Evolutionary conservation across 2,329 filamentous ascomycete genomes (phyloP).

Genomic region (Paraphoma sp.): DNA sequence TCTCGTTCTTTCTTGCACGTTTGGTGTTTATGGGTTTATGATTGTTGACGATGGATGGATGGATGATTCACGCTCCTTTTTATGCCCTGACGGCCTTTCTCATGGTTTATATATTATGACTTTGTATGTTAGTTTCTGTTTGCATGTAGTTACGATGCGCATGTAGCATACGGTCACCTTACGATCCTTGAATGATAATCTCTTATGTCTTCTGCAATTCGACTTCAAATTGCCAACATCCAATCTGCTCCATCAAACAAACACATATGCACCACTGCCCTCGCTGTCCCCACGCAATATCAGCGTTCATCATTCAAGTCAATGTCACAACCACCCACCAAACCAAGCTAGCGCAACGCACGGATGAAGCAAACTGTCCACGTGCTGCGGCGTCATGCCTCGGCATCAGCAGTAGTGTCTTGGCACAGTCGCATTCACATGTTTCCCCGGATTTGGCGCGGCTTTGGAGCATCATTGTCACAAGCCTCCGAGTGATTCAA

Average conservation of each 20-base stretch:
- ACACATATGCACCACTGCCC: too few species aligned
- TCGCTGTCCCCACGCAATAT: too few species aligned
- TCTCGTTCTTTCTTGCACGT: slow-evolving; percentile 10
- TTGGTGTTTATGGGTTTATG: not conserved
- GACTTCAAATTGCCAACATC: not conserved
- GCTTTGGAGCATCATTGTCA: slow-evolving; percentile 22
- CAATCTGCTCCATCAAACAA: too few species aligned
- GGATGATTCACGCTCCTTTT: not conserved
- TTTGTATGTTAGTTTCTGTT: slow-evolving; percentile 16
- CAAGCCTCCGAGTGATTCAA: slow-evolving; percentile 28
- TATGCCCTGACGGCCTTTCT: slow-evolving; percentile 15
- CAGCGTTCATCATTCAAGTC: too few species aligned
- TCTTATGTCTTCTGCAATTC: not conserved
- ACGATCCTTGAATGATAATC: slow-evolving; percentile 33
- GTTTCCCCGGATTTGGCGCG: slow-evolving; percentile 24
- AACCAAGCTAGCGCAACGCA: not conserved
- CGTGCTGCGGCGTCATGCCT: slow-evolving; percentile 25
- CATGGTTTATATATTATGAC: slow-evolving; percentile 7
- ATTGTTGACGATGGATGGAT: too few species aligned
- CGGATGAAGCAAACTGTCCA: slow-evolving; percentile 7
- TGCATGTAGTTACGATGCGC: slow-evolving; percentile 8
- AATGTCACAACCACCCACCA: not conserved
- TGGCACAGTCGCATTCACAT: slow-evolving; percentile 27
- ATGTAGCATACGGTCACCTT: slow-evolving; percentile 16
- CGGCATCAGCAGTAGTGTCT: slow-evolving; percentile 18